Percentiles rank a stretch among this genome's conserved stretches.
Conservation (phyloP, 2,329 filamentous ascomycete genomes). For the Trichoderma sp. region DNA sequence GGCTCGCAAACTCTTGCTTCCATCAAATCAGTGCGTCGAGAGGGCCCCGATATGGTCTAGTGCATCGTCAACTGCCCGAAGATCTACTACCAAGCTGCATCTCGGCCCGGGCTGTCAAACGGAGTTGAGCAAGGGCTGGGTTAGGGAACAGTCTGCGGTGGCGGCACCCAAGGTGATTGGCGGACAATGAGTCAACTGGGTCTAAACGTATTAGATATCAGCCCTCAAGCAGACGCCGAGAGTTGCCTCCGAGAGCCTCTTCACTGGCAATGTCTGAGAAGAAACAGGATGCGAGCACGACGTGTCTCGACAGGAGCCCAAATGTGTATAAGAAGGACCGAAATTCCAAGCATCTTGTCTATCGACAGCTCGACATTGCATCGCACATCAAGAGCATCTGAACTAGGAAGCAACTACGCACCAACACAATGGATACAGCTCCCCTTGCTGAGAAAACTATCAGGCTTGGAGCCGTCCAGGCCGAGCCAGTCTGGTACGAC, state of each 20-base stretch:
- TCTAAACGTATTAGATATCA: neutral
- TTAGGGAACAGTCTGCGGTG: conserved; percentile 20
- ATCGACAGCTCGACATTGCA: neutral
- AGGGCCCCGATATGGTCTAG: conserved; percentile 12
- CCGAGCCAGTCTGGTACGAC: conserved; percentile 56
- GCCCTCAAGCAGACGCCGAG: neutral
- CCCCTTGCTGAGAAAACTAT: conserved; percentile 1
- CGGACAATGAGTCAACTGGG: neutral
- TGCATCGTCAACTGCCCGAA: neutral
- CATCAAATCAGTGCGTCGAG: neutral
- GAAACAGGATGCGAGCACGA: conserved; percentile 1
- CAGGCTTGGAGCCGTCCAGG: conserved; percentile 44
- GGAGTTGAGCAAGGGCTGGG: conserved; percentile 4
- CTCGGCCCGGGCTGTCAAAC: conserved; percentile 17
- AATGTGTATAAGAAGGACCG: conserved; percentile 1
- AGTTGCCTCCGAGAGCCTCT: neutral
- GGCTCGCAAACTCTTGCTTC: conserved; percentile 23
- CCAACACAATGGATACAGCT: conserved; percentile 4
- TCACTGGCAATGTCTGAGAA: neutral
- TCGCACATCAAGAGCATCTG: neutral
- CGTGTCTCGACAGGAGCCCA: neutral
- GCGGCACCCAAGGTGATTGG: conserved; percentile 13
- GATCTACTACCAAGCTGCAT: conserved; percentile 17
- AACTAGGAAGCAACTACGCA: too few species aligned
- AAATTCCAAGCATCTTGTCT: neutral